Percentiles rank a stretch among this genome's conserved stretches.
These are phyloP conservation scores for Spiromastix sp. DNA, from an alignment of 2,329 filamentous ascomycete species.

Conservation along the genomic window DNA sequence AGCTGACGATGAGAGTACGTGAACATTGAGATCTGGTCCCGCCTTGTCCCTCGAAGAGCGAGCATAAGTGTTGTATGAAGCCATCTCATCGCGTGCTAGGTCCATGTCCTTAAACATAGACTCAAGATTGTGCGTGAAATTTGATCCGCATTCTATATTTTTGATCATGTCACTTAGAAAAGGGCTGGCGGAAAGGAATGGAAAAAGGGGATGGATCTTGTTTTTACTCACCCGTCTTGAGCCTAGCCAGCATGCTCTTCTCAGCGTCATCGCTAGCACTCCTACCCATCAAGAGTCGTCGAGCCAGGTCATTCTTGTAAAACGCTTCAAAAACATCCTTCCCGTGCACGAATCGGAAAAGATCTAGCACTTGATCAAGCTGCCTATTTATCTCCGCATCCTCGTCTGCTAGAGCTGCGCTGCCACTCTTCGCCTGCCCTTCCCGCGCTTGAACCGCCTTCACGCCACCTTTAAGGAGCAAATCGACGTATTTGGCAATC, in stretches of 20 bases:
- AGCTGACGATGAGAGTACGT: conserved; percentile 77
- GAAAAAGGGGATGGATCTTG: too few species aligned
- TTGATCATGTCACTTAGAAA: conserved; percentile 5
- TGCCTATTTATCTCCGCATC: conserved; percentile 87
- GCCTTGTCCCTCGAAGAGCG: conserved; percentile 49
- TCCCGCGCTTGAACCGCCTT: conserved; percentile 68
- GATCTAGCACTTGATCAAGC: conserved; percentile 80
- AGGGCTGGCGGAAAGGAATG: too few species aligned
- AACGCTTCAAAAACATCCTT: conserved; percentile 98
- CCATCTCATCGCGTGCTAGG: conserved; percentile 83
- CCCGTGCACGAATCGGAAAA: conserved; percentile 94
- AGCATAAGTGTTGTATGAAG: conserved; percentile 65
- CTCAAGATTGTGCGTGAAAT: conserved; percentile 93
- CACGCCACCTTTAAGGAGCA: conserved; percentile 74
- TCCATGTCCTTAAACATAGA: conserved; percentile 99
- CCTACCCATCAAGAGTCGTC: conserved; percentile 78
- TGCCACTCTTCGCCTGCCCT: conserved; percentile 44
- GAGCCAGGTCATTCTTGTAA: conserved; percentile 94
- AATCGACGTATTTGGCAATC: conserved; percentile 92
- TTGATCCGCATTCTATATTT: conserved; percentile 69
- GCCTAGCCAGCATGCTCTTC: conserved; percentile 82
- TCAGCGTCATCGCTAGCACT: conserved; percentile 94
- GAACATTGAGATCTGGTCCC: conserved; percentile 67
- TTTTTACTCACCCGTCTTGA: conserved; percentile 62
- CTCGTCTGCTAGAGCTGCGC: conserved; percentile 63